A percentile compares a stretch with the other conserved stretches of the same genome.
These are phyloP conservation scores for Metschnikowia proteae DNA, from an alignment of 805 yeast genomes.

Conservation along the genomic window DNA sequence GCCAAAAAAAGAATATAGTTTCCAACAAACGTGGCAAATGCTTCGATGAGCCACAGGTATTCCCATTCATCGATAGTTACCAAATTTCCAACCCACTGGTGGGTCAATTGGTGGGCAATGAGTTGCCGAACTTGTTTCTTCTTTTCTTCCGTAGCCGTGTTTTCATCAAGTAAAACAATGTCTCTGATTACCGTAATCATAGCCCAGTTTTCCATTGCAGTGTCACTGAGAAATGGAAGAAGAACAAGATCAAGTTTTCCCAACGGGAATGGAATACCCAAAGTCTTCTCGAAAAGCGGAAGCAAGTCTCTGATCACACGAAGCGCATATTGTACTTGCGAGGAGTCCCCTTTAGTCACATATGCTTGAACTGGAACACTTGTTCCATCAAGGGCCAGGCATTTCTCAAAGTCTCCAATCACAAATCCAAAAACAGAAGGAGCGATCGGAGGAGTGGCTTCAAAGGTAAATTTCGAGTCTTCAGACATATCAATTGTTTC, in stretches of 20 bases:
- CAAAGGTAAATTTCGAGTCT: constrained; percentile 40
- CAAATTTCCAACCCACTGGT: constrained; percentile 76
- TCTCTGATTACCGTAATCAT: constrained; percentile 56
- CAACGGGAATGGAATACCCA: constrained; percentile 51
- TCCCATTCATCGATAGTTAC: constrained; percentile 67
- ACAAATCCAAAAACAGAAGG: constrained; percentile 66
- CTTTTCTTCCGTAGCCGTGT: constrained; percentile 16
- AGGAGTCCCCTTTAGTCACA: constrained; percentile 51
- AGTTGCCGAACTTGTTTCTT: constrained; percentile 48
- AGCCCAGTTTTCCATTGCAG: constrained; percentile 82
- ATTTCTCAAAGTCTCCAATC: constrained; percentile 58
- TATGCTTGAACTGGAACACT: constrained; percentile 47
- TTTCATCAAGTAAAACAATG: constrained; percentile 34
- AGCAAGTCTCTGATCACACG: constrained; percentile 44
- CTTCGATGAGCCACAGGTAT: constrained; percentile 70
- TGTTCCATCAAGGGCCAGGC: constrained; percentile 21
- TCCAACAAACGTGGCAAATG: constrained; percentile 75
- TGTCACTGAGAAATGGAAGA: constrained; percentile 67
- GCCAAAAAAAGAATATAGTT: constrained; percentile 35
- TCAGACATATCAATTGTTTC: constrained; percentile 20
- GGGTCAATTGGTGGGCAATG: constrained; percentile 68
- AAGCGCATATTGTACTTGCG: constrained; percentile 48
- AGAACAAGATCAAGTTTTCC: constrained; percentile 64
- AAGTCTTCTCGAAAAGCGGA: constrained; percentile 44
- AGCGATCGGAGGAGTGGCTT: constrained; percentile 54